phyloP scores from a whole-genome alignment of 2,329 filamentous ascomycete species.

The Zalaria sp. region DNA sequence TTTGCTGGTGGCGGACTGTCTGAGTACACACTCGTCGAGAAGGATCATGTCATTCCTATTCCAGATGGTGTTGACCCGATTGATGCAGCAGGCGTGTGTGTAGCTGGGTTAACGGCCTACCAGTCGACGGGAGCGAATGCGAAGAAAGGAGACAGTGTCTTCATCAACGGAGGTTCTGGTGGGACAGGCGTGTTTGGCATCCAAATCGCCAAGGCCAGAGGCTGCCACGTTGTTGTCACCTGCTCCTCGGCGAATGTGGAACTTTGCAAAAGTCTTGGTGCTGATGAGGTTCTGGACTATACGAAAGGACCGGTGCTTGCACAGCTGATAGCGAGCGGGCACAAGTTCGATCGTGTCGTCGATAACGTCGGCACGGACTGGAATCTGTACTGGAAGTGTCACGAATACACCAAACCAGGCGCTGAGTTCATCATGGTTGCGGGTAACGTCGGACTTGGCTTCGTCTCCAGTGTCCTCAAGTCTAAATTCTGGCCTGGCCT shows the following conservation, averaged over 20 bases:
- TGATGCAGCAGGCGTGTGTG: conserved; percentile 22
- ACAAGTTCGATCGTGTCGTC: conserved; percentile 37
- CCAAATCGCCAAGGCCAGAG: conserved; percentile 48
- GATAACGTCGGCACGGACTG: conserved; percentile 41
- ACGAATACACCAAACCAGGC: conserved; percentile 34
- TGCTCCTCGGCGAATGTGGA: conserved; percentile 45
- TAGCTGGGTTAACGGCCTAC: conserved; percentile 25
- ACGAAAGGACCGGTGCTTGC: conserved; percentile 33
- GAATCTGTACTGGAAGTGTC: conserved; percentile 38
- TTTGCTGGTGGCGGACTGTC: conserved; percentile 21
- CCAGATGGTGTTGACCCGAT: conserved; percentile 19
- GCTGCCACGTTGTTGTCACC: conserved; percentile 43
- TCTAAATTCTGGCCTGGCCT: conserved; percentile 31
- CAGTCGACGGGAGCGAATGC: conserved; percentile 21
- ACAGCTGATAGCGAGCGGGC: conserved; percentile 31
- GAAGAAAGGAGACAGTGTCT: conserved; percentile 36
- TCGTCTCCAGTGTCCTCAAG: conserved; percentile 16
- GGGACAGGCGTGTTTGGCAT: conserved; percentile 47
- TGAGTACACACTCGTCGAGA: conserved; percentile 19
- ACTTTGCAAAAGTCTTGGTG: conserved; percentile 44
- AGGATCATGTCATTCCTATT: conserved; percentile 14
- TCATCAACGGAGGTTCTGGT: conserved; percentile 52
- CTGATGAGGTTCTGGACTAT: conserved; percentile 51
- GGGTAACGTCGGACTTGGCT: conserved; percentile 18
- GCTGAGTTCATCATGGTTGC: conserved; percentile 39